Evolutionary conservation across 73 alveolate genomes (phyloP), one percentile per base, ranked within the genome.

Genomic region (Paramecium octaurelia): DNA sequence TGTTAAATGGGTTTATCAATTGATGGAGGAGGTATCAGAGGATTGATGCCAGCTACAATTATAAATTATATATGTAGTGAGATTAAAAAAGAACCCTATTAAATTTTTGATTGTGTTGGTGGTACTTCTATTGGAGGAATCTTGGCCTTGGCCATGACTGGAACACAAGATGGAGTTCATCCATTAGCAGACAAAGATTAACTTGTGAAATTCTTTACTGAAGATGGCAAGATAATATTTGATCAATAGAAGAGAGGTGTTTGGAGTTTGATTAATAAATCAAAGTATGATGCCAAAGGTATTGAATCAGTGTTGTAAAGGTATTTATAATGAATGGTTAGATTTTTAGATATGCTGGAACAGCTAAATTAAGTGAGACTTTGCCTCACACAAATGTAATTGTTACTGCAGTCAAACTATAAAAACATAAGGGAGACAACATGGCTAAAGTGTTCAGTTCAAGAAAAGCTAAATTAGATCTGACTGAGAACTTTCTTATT

Each of bases 21-120:
- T 8, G 93, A 87, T 64, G 93, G 93, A 38, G 93, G 93, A 20
- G 93, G 93, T 60, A 87, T 87, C 5, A 87, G 93, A 87, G 93
- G 93, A 18, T 58, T 87, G 14, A 87, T 87, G 43, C 93, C 93
- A 64, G 93, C 93, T n/a, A 68, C 88, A 0, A 68, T 87, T 29
- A 87, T 87, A 16, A 87, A 87, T 40, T 48, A 64, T 87, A 42
- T 87, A 16, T 87, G 93, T 64, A 77, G 16, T 24, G 88, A 87
- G 38, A 59, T 58, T 16, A 64, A 64, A 43, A 58, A 87, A 40
- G 86, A 87, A 58, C 88, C 86, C 2, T 64, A 87, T 87, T 54
- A 87, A 87, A 87, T 87, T 1, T 87, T 87, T 68, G 93, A 87
- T 34, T 31, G 58, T 64, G 40, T 87, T 64, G 93, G 93, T n/a